Conservation (phyloP, 805 yeast species). For the Peterozyma toletana region DNA sequence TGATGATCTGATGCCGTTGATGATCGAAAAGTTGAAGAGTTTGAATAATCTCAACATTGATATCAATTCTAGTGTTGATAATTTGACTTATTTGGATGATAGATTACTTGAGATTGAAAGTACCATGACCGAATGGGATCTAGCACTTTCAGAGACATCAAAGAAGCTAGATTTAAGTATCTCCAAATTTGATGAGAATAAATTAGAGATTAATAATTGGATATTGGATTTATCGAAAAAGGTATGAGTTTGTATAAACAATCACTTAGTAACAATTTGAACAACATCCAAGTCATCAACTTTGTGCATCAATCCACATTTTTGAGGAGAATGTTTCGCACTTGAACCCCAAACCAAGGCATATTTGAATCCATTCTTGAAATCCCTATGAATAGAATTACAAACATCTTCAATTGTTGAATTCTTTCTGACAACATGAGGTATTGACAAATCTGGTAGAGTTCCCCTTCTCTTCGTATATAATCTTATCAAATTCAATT, state of each 20-base stretch:
- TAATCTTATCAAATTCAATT: constrained; percentile 69
- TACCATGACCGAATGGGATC: constrained; percentile 15
- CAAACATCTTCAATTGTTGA: constrained; percentile 84
- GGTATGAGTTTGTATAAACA: not conserved
- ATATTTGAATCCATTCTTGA: constrained; percentile 86
- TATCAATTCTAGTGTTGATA: constrained; percentile 6
- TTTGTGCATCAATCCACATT: constrained; percentile 81
- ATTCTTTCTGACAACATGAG: constrained; percentile 79
- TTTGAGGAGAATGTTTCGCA: constrained; percentile 93
- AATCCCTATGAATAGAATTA: constrained; percentile 86
- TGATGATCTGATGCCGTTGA: constrained; percentile 11
- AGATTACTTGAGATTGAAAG: constrained; percentile 13
- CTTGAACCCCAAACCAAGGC: constrained; percentile 97
- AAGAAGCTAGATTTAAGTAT: constrained; percentile 14
- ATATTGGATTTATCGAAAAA: not conserved
- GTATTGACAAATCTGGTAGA: constrained; percentile 76
- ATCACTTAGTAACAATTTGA: constrained; percentile 73
- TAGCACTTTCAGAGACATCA: constrained; percentile 1
- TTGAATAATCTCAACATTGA: constrained; percentile 10
- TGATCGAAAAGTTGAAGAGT: constrained; percentile 13
- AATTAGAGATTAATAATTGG: constrained; percentile 7
- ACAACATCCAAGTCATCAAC: constrained; percentile 94
- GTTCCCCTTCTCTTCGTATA: constrained; percentile 87
- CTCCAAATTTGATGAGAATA: constrained; percentile 6
- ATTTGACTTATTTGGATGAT: constrained; percentile 10